Evolutionary conservation across 1,284 basidiomycete genomes (phyloP).

Genomic region (Sporisorium sorghi): DNA sequence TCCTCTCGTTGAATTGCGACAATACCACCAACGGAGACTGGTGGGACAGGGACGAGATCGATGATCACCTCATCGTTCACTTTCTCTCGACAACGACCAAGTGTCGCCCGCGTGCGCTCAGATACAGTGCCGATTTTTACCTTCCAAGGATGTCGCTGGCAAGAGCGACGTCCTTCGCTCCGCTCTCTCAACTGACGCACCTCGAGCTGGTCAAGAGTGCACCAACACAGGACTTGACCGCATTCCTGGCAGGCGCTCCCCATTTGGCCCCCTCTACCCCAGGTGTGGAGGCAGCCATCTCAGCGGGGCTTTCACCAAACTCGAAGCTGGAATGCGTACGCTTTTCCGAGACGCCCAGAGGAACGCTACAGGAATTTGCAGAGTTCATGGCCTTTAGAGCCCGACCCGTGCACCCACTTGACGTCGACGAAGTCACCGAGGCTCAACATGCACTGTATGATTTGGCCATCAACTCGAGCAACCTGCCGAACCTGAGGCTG

Average conservation of each 20-base stretch:
- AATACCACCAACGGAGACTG: too few species aligned
- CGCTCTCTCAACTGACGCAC: not conserved
- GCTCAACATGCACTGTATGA: not conserved
- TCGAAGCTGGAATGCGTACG: not conserved
- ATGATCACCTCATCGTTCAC: not conserved
- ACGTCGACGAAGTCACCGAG: too few species aligned
- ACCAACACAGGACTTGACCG: not conserved
- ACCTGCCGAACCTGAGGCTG: conserved; percentile 11
- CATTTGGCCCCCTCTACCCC: too few species aligned
- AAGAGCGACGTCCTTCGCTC: not conserved
- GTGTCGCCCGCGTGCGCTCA: not conserved
- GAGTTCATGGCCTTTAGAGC: too few species aligned
- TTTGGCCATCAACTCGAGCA: not conserved
- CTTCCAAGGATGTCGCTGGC: not conserved
- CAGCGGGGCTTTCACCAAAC: not conserved
- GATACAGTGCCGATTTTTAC: not conserved
- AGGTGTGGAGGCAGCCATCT: not conserved
- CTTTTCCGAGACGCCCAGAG: too few species aligned
- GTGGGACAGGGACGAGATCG: not conserved
- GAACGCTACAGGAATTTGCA: too few species aligned
- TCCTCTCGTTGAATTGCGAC: not conserved
- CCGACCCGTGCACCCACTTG: too few species aligned
- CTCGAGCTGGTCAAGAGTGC: not conserved
- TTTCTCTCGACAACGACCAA: not conserved
- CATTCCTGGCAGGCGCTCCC: not conserved